Conservation (phyloP, 495 filamentous ascomycete species). For the Penicillium ucsense region DNA sequence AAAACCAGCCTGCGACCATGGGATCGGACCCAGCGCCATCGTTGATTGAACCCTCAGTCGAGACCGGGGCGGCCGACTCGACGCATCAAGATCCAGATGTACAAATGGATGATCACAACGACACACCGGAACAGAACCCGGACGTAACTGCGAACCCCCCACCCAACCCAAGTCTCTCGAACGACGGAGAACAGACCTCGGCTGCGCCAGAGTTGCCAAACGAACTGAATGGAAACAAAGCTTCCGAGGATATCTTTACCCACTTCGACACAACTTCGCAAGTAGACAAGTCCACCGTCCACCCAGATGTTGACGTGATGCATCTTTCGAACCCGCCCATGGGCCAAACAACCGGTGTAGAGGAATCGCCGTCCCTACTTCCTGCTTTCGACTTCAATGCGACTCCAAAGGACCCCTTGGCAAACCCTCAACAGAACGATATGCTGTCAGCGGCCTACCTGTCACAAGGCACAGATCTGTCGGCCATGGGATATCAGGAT, state of each 20-base stretch:
- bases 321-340: conserved; percentile 27
- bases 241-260: conserved; percentile 9
- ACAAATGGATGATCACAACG: conserved; percentile 14
- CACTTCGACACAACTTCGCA: conserved; percentile 8
- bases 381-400: conserved; percentile 28
- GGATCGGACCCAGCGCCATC: conserved; percentile 12
- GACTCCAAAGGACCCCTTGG: conserved; percentile 27
- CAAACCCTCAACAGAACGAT: conserved; percentile 34
- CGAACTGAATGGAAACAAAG: conserved; percentile 14
- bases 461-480: conserved; percentile 30
- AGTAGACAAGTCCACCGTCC: conserved; percentile 1
- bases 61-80: not conserved
- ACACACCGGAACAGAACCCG: conserved; percentile 3
- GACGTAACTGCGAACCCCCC: conserved; percentile 2
- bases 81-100: conserved; percentile 5
- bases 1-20: conserved; percentile 23
- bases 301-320: conserved; percentile 14
- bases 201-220: conserved; percentile 10
- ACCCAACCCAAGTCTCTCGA: conserved; percentile 3
- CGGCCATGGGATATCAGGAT: conserved; percentile 34
- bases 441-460: conserved; percentile 33
- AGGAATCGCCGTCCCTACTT: conserved; percentile 30
- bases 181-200: conserved; percentile 1
- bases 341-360: conserved; percentile 22
- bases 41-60: not conserved